Evolutionary conservation across 2,329 filamentous ascomycete genomes (phyloP), one percentile per base, ranked within the genome.

Genomic region (Curvularia sp.): DNA sequence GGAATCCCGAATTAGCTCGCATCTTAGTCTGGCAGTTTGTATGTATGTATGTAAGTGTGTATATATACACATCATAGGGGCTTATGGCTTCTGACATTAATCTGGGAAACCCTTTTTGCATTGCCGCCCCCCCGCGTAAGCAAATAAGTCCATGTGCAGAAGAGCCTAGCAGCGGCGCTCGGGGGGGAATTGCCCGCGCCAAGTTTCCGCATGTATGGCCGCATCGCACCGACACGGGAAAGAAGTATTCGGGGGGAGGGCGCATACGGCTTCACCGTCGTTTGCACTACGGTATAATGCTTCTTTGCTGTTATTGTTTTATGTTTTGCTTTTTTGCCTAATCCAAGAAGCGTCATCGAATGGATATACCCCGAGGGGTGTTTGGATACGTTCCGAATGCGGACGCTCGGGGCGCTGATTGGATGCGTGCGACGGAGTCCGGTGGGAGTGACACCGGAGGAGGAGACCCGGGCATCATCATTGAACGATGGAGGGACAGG

Each of bases 381-480:
- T 42, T 12, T 23, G 23, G 52, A 42, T 23, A 48, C 42, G 34
- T 50, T 45, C 36, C 43, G 48, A 36, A 28, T 36, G 61, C 50
- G 55, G 56, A 32, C 45, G 34, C 46, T 41, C 39, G 34, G 27
- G 43, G 27, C 30, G 48, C 30, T 66, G 59, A 66, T 63, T 64
- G 61, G 63, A 28, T 53, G 39, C 39, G 36, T 21, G 41, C 23
- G 51, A 59, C 66, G 67, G 67, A 70, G 57, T 70, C 64, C 66
- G 67, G 61, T 55, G 54, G 56, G 46, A 50, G 36, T 43, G 25
- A 27, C 43, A 32, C 55, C 59, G 61, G 61, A 58, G 64, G 67
- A 61, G 67, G 67, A 67, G 67, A 68, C 53, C 67, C 67, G 67
- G 60, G 51, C 59, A 61, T 49, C 30, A 55, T 45, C 30, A 30